Base-by-base conservation (phyloP, 768 basidiomycete genomes). In the Boletus rubropictus region DNA sequence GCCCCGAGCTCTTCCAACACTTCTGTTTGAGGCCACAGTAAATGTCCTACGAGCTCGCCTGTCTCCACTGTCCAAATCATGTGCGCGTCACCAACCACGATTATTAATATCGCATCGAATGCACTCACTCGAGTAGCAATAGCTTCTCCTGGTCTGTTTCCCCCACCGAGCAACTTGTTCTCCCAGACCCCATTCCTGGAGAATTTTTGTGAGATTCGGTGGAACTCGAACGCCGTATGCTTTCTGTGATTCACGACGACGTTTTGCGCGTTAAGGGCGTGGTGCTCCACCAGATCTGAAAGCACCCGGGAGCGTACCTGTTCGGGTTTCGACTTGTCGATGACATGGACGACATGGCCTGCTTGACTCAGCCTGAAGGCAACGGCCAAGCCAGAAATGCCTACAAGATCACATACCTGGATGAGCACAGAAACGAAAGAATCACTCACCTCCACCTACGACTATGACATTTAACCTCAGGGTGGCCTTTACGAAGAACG, bases 121-220 rank as follows among this genome's bases (percentile, higher is more conserved):
- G 17, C 20, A 44, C 57, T 49, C 38, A 59, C 57, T 44, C 21
- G 53, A 50, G 21, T 43, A 51, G 28, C 53, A 58, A 22, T 55
- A 34, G 35, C 56, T 58, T 17, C 27, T 39, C 10, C 37, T 50
- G 20, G 46, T 42, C 28, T 50, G 46, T 35, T 31, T 45, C 7
- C 68, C 67, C 43, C 70, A 66, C 15, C 67, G 65, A 22, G 48
- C 41, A 41, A 79, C 60, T 6, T 65, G 57, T 24, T 75, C 70
- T 12, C 63, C 70, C 1, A 77, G 69, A 18, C 75, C 77, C 79
- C 80, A 82, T 49, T 75, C 68, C 37, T 69, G 66, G 20, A 81
- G 64, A 1, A 81, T 64, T 39, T 71, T 71, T 39, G 77, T 78
- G 69, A 81, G 72, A 54, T 81, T 81, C 0, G 80, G 78, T 25